phyloP scores from a whole-genome alignment of 352 stramenopile species.

The Salisapilia sapeloensis region DNA sequence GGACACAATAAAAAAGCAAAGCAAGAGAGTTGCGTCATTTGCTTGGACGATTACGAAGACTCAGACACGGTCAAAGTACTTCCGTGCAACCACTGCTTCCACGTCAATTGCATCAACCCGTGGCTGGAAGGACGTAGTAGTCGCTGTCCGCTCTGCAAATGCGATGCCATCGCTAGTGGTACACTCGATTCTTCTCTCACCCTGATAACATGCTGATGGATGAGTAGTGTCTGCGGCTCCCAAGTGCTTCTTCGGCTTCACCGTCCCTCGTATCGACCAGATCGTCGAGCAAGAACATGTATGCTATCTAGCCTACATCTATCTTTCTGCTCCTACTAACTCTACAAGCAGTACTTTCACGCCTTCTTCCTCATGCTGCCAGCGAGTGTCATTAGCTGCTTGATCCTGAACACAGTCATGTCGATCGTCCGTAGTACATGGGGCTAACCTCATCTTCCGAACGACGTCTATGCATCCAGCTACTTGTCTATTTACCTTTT shows the following conservation, averaged over 20 bases:
- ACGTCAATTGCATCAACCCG: slow-evolving; percentile 72
- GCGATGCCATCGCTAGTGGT: slow-evolving; percentile 53
- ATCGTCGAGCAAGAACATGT: slow-evolving; percentile 67
- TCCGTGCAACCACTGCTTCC: slow-evolving; percentile 75
- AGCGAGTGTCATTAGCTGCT: slow-evolving; percentile 60
- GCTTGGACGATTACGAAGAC: slow-evolving; percentile 49
- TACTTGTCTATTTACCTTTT: no score
- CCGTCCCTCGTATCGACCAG: slow-evolving; percentile 34
- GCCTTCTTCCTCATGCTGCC: slow-evolving; percentile 70
- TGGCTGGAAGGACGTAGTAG: slow-evolving; percentile 70
- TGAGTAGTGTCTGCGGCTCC: slow-evolving; percentile 18
- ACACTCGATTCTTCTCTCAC: slow-evolving; percentile 3
- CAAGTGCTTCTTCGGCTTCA: slow-evolving; percentile 50
- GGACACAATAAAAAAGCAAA: no score
- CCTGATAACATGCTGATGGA: background rate
- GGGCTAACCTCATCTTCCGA: no score
- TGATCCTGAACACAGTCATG: slow-evolving; percentile 56
- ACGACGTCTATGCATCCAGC: no score
- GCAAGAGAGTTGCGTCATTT: slow-evolving; percentile 49
- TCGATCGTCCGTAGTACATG: slow-evolving; percentile 62
- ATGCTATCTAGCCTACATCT: slow-evolving; percentile 1
- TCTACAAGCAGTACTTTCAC: slow-evolving; percentile 33
- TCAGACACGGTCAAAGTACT: slow-evolving; percentile 47
- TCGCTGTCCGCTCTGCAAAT: slow-evolving; percentile 70
- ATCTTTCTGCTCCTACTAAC: slow-evolving; percentile 7